A percentile compares a stretch with the other conserved stretches of the same genome.
phyloP scores from a whole-genome alignment of 108 stramenopile genomes.

The Craspedostauros australis region DNA sequence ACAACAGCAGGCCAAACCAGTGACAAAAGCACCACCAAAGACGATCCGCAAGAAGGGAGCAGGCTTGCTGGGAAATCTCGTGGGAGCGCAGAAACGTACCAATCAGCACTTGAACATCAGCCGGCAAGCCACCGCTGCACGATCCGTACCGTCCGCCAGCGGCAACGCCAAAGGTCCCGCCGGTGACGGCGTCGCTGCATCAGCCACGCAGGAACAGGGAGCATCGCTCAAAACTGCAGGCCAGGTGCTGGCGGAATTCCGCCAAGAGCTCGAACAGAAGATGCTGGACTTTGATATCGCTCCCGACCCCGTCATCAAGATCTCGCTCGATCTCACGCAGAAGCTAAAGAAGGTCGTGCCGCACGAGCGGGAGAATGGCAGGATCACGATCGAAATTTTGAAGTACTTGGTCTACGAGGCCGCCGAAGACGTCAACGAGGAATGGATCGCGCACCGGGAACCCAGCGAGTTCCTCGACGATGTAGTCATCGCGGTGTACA shows the following conservation, averaged over 20 bases:
- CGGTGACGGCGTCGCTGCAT: background rate
- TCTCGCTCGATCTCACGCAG: constrained; percentile 26
- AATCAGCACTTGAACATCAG: constrained; percentile 46
- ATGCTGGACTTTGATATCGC: constrained; percentile 59
- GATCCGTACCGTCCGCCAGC: background rate
- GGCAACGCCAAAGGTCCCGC: background rate
- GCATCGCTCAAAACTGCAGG: constrained; percentile 16
- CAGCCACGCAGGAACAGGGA: background rate
- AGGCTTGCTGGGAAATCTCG: constrained; percentile 72
- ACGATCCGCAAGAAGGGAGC: constrained; percentile 25
- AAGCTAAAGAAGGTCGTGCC: constrained; percentile 11
- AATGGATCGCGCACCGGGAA: constrained; percentile 82
- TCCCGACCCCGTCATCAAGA: constrained; percentile 17
- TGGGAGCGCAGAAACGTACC: constrained; percentile 62
- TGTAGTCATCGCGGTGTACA: constrained; percentile 63
- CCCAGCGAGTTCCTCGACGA: constrained; percentile 82
- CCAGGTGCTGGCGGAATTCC: constrained; percentile 48
- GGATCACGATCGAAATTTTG: constrained; percentile 76
- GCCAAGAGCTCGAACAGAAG: constrained; percentile 50
- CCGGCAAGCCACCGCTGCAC: background rate
- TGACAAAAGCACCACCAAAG: background rate
- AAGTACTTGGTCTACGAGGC: constrained; percentile 82
- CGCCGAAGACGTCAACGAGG: constrained; percentile 81
- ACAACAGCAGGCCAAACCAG: constrained; percentile 11
- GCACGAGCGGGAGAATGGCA: constrained; percentile 38